Evolutionary conservation across 179 eudicot species (phyloP), one percentile per base, ranked within the genome.

Genomic region (Camellia oleifera): DNA sequence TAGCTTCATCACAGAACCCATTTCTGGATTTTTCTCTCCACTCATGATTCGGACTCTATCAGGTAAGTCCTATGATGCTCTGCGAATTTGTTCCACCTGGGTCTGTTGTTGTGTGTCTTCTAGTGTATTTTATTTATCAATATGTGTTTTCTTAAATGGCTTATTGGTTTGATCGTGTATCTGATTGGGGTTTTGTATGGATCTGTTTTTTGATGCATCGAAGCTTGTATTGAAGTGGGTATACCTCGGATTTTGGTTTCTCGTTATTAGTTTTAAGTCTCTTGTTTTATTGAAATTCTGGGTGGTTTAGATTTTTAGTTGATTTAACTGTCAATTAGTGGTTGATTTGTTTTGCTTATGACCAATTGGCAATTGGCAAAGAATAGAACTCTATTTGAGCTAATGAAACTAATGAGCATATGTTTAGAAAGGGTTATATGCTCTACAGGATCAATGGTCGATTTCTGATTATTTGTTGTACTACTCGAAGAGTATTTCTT

Each of bases 21-120:
- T 76, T 75, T 79, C 83, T n/a, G 75, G 62, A 17, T 60, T 13
- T 44, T 73, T 26, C 75, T 2, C 48, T 50, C 68, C 66, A 74
- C 40, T 52, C 56, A 50, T 76, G 23, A 23, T 72, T 54, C 50
- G 77, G 75, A 42, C 42, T 40, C 14, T 69, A 20, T 70, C 80
- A 67, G 84, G 87, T 82, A 57, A 78, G 75, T 78, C 81, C 50
- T 32, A 32, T 32, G 40, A 32, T 32, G 40, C 40, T 76, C 76
- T 76, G 72, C 79, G 72, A 71, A 42, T 73, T 67, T 52, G 9
- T 79, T 72, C 14, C 15, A 44, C 9, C 8, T 46, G 46, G 3
- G 5, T 2, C 2, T 17, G 73, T 12, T 32, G 32, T 40, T 18
- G 73, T 2, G 32, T 32, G 10, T 13, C 17, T 48, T 65, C 10